phyloP scores from a whole-genome alignment of 1,139 yeast species.

The Yamadazyma trypodendri region DNA sequence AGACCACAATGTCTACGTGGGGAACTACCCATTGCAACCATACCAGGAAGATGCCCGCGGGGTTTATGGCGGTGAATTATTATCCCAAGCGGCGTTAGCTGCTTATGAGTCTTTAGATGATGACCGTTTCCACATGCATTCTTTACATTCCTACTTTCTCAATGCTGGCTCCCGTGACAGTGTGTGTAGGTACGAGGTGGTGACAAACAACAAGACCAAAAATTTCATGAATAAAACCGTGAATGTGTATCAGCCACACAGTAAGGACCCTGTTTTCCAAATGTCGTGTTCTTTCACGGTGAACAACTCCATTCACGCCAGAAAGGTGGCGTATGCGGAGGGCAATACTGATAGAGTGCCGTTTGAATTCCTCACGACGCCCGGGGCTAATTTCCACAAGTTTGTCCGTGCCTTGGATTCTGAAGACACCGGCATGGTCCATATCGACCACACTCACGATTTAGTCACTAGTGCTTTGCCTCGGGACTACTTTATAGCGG shows the following conservation, averaged over 20 bases:
- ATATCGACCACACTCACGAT: constrained; percentile 22
- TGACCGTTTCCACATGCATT: constrained; percentile 37
- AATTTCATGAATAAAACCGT: constrained; percentile 32
- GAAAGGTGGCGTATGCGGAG: constrained; percentile 12
- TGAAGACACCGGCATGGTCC: constrained; percentile 17
- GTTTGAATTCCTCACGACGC: constrained; percentile 30
- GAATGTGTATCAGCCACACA: constrained; percentile 28
- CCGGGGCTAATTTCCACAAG: constrained; percentile 24
- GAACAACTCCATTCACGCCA: constrained; percentile 24
- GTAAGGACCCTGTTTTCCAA: constrained; percentile 27
- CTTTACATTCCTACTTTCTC: constrained; percentile 40
- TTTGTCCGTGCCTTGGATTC: constrained; percentile 28
- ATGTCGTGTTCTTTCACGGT: constrained; percentile 33
- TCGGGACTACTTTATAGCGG: constrained; percentile 20
- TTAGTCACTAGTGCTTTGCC: constrained; percentile 30
- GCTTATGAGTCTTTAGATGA: constrained; percentile 42
- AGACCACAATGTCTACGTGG: constrained; percentile 18
- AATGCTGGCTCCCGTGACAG: constrained; percentile 30
- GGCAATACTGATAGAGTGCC: constrained; percentile 24
- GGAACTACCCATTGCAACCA: constrained; percentile 39
- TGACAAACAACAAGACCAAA: constrained; percentile 29
- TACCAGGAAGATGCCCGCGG: constrained; percentile 32
- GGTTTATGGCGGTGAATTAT: constrained; percentile 43
- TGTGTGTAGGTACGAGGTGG: constrained; percentile 30
- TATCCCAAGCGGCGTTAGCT: constrained; percentile 34